Conservation (phyloP, 768 basidiomycete genomes). For the Tulasnella sp. region DNA sequence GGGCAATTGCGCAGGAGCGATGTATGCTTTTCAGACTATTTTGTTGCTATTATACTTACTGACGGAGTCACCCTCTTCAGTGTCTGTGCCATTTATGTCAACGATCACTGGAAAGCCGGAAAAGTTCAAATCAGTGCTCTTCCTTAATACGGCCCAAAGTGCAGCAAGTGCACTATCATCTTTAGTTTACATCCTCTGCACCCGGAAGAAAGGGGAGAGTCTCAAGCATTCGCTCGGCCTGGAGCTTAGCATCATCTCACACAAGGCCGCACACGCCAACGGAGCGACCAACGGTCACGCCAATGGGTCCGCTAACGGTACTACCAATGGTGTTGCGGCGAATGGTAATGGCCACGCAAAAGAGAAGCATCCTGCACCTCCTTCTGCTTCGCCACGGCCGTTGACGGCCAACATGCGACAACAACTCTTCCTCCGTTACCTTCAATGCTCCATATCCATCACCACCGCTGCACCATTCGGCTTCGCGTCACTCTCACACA, state of each 20-base stretch:
- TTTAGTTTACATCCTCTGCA: constrained; percentile 58
- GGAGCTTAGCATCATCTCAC: constrained; percentile 20
- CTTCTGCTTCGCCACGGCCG: constrained; percentile 28
- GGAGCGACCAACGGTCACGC: constrained; percentile 31
- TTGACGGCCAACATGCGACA: constrained; percentile 24
- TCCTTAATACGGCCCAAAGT: constrained; percentile 80
- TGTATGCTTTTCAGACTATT: constrained; percentile 37
- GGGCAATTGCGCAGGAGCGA: constrained; percentile 93
- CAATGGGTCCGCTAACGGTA: constrained; percentile 27
- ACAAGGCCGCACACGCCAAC: constrained; percentile 26
- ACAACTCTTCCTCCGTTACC: constrained; percentile 55
- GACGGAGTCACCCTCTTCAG: constrained; percentile 30
- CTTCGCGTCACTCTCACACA: constrained; percentile 88
- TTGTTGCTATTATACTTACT: background rate
- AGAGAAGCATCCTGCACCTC: constrained; percentile 26
- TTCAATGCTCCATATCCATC: constrained; percentile 80
- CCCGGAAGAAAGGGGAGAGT: constrained; percentile 44
- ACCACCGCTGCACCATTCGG: constrained; percentile 91
- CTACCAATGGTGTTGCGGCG: constrained; percentile 24
- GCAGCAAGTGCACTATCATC: constrained; percentile 66
- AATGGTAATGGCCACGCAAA: constrained; percentile 26
- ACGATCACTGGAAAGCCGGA: constrained; percentile 32
- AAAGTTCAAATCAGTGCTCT: constrained; percentile 76
- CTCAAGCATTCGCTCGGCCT: constrained; percentile 55
- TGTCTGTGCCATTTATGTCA: constrained; percentile 74